These are phyloP conservation scores for Dillenia turbinata DNA, from an alignment of 164 flowering plant species.

Conservation along the genomic window DNA sequence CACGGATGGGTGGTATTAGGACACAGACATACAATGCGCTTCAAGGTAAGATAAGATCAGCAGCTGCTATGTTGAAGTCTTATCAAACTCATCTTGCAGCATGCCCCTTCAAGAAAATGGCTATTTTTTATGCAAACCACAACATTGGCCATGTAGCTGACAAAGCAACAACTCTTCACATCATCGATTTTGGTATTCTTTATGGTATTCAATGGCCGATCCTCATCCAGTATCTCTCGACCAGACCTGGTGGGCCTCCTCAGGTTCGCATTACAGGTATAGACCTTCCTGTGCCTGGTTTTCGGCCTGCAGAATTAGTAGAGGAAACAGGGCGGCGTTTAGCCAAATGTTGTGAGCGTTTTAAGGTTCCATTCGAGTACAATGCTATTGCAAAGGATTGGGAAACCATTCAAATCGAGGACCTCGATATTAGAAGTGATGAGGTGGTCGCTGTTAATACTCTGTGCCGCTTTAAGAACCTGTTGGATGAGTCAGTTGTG, in stretches of 20 bases:
- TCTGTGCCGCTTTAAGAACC: slow-evolving; percentile 14
- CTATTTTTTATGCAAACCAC: slow-evolving; percentile 14
- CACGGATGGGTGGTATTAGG: slow-evolving; percentile 30
- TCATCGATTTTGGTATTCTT: slow-evolving; percentile 25
- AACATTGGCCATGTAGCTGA: slow-evolving; percentile 9
- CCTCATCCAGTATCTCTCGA: slow-evolving; percentile 21
- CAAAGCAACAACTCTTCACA: slow-evolving; percentile 17
- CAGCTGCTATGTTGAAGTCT: slow-evolving; percentile 21
- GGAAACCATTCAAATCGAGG: slow-evolving; percentile 22
- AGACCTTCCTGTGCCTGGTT: slow-evolving; percentile 26
- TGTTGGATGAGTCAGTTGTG: slow-evolving; percentile 29
- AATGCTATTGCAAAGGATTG: slow-evolving; percentile 22
- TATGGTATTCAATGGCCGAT: slow-evolving; percentile 34
- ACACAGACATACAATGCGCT: slow-evolving; percentile 15
- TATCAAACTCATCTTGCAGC: slow-evolving; percentile 17
- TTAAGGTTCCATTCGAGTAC: slow-evolving; percentile 25
- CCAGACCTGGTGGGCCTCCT: slow-evolving; percentile 17
- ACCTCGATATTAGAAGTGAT: slow-evolving; percentile 12
- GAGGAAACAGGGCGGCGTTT: slow-evolving; percentile 30
- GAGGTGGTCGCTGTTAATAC: slow-evolving; percentile 26
- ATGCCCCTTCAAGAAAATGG: slow-evolving; percentile 22
- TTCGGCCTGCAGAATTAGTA: slow-evolving; percentile 19
- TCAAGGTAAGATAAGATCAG: slow-evolving; percentile 4
- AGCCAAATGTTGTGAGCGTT: slow-evolving; percentile 17
- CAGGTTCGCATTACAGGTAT: slow-evolving; percentile 28